Base-by-base conservation (phyloP, 352 stramenopile species). In the Phytophthora ohioensis region DNA sequence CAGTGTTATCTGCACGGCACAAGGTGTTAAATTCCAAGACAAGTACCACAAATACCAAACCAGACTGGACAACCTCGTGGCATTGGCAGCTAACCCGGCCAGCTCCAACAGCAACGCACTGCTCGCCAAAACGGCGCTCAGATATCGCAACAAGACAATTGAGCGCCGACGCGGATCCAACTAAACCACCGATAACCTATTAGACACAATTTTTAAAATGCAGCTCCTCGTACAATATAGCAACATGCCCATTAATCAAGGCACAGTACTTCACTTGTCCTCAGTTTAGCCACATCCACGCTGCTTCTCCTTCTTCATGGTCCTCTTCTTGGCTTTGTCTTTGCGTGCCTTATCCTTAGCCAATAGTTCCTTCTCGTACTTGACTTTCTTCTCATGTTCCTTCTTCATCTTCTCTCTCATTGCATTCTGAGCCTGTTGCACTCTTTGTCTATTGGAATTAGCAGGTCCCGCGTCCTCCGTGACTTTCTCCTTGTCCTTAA, bases 351-450 rank as follows among this genome's bases (percentile, higher is more conserved):
- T 78, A 61, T 93, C 87, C n/a, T 82, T 82, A 34, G 89, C 82
- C 56, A 89, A 68, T 51, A 93, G 75, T 36, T 92, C 85, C 73
- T 91, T 92, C 64, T 91, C 77, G 38, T 79, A 76, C 60, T 83
- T 71, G 17, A 91, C 80, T 57, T 94, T 91, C 59, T 88, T 83
- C 47, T 88, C 84, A 63, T 90, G 82, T 45, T 91, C 82, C 46
- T 80, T 82, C 70, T 93, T 93, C 78, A 91, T 87, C 68, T 91
- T 91, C 5, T 83, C 81, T 38, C 85, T 72, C 74, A 86, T 82
- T 11, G 68, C 71, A 31, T 70, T 76, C 57, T 87, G 75, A 3
- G 74, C 75, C 60, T 89, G 71, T 41, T 91, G 75, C 49, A 88
- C 85, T 21, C 82, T 67, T 45, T 76, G 59, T 61, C 74, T 75